Evolutionary conservation across 495 filamentous ascomycete genomes (phyloP).

Genomic region (Trichoderma reesei): DNA sequence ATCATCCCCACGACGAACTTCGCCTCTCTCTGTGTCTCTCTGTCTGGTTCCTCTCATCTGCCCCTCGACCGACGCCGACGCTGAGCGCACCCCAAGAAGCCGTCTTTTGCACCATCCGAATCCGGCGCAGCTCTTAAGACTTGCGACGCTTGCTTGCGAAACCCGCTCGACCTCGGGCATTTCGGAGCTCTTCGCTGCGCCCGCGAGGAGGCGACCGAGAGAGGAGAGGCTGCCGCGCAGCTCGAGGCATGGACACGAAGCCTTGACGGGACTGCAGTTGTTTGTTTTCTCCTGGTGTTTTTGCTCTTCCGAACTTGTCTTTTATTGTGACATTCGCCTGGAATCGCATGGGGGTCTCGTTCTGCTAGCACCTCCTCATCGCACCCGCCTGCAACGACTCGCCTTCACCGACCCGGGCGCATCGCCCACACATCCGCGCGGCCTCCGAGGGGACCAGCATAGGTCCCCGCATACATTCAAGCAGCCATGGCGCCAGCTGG

Average conservation of each 20-base stretch:
- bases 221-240: too few species aligned
- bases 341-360: background rate
- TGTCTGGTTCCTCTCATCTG: background rate
- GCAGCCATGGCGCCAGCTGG: conserved; percentile 60
- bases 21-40: too few species aligned
- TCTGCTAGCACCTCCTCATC: background rate
- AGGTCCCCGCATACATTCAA: conserved; percentile 9
- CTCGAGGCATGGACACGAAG: background rate
- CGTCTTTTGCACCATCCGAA: background rate
- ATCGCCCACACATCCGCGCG: conserved; percentile 2
- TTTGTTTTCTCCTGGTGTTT: background rate
- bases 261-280: background rate
- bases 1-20: too few species aligned
- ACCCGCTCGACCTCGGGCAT: background rate
- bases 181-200: background rate
- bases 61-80: background rate
- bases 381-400: background rate
- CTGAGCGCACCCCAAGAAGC: background rate
- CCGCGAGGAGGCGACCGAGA: background rate
- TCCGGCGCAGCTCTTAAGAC: background rate
- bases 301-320: background rate
- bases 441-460: conserved; percentile 9
- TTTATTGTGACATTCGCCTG: background rate
- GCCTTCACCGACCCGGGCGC: conserved; percentile 1
- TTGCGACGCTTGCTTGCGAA: background rate